phyloP scores from a whole-genome alignment of 805 yeast species.

The Naumovozyma baii region DNA sequence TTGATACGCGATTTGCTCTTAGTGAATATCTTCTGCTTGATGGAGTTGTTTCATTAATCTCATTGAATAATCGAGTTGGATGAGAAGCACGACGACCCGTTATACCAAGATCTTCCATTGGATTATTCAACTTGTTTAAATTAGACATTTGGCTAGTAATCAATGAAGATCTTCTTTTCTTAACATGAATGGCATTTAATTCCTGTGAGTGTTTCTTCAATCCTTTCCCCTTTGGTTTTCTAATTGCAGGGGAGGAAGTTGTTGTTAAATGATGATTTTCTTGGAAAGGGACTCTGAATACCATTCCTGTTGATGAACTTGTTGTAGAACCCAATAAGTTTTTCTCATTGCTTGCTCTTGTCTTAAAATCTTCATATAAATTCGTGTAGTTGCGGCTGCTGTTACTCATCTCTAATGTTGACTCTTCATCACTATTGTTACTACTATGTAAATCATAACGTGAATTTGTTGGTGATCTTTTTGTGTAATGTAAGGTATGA shows the following conservation, averaged over 20 bases:
- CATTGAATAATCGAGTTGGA: conserved; percentile 9
- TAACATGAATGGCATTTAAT: background rate
- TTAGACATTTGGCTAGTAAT: background rate
- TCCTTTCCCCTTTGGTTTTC: background rate
- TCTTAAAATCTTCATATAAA: conserved; percentile 3
- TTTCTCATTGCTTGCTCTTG: background rate
- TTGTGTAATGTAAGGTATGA: background rate
- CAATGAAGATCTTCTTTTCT: conserved; percentile 13
- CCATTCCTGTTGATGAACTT: conserved; percentile 27
- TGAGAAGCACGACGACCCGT: conserved; percentile 20
- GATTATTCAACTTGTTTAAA: background rate
- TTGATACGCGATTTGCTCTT: conserved; percentile 19
- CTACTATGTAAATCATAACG: background rate
- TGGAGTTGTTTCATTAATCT: conserved; percentile 1
- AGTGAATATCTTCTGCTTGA: conserved; percentile 7
- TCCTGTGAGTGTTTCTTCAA: background rate
- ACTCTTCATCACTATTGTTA: background rate
- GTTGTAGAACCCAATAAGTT: conserved; percentile 6
- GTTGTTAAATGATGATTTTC: conserved; percentile 24
- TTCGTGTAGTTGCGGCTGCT: background rate
- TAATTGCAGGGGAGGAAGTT: background rate
- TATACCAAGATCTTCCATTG: background rate
- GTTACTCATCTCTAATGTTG: background rate
- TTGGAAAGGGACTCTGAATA: conserved; percentile 63
- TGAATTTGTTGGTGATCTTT: background rate